These are phyloP conservation scores for Aspergillus aculeatus DNA, from an alignment of 2,329 filamentous ascomycete genomes.

Conservation along the genomic window DNA sequence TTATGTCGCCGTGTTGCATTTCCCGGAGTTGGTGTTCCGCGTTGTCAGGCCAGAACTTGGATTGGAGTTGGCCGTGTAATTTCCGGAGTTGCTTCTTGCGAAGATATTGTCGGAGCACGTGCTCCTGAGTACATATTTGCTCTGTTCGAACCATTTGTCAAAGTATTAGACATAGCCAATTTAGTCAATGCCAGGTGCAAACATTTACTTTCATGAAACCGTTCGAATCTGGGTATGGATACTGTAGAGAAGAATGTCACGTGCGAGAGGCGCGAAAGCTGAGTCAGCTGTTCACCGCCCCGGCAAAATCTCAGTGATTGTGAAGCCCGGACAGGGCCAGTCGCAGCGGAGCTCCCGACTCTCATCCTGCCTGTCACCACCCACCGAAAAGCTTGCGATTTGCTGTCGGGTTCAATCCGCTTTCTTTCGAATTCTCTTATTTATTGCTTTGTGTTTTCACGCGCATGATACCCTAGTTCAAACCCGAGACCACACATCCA, in stretches of 20 bases:
- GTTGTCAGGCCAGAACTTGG: not conserved
- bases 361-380: constrained; percentile 2
- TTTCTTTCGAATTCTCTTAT: not conserved
- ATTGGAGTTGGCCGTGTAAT: not conserved
- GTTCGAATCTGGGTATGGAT: not conserved
- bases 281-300: constrained; percentile 15
- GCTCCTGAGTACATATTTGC: constrained; percentile 23
- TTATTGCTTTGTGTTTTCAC: not conserved
- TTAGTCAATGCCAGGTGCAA: not conserved
- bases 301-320: constrained; percentile 16
- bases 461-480: constrained; percentile 22
- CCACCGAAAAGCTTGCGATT: not conserved
- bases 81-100: constrained; percentile 23
- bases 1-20: constrained; percentile 13
- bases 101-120: constrained; percentile 22
- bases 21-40: constrained; percentile 6
- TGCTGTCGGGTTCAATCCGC: not conserved
- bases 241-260: not conserved
- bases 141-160: not conserved
- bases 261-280: not conserved
- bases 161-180: not conserved
- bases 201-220: not conserved
- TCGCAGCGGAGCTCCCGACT: constrained; percentile 10
- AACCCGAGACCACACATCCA: not conserved
- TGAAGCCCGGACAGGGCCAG: constrained; percentile 1